Percentiles rank a stretch among this genome's conserved stretches.
These are phyloP conservation scores for Chimonanthus praecox DNA, from an alignment of 164 flowering plant genomes.

Conservation along the genomic window DNA sequence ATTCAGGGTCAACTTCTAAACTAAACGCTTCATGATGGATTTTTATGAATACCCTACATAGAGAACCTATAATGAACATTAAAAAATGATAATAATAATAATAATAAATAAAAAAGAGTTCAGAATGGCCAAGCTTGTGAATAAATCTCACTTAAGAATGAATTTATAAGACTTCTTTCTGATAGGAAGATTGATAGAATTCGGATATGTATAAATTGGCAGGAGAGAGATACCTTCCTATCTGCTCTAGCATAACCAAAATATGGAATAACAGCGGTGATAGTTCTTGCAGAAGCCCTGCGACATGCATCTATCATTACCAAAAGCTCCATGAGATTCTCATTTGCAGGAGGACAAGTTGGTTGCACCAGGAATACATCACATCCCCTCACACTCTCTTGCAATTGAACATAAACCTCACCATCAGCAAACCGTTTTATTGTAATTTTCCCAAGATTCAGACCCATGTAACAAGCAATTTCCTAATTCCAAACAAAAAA, in stretches of 20 bases:
- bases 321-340: constrained; percentile 83
- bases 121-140: background rate
- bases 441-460: constrained; percentile 68
- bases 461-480: constrained; percentile 82
- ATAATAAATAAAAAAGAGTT: background rate
- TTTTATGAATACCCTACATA: background rate
- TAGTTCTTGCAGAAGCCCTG: constrained; percentile 81
- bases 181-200: background rate
- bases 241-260: constrained; percentile 98
- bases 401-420: constrained; percentile 78
- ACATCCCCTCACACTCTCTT: constrained; percentile 91
- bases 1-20: background rate
- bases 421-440: constrained; percentile 87
- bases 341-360: constrained; percentile 90
- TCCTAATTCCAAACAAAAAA: constrained; percentile 38
- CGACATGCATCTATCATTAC: constrained; percentile 92
- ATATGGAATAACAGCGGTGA: constrained; percentile 93
- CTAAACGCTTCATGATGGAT: background rate
- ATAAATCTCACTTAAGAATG: background rate
- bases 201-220: background rate
- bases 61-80: too few species aligned
- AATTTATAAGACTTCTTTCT: background rate
- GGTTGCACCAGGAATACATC: constrained; percentile 88
- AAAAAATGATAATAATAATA: too few species aligned
- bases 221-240: constrained; percentile 49